Conservation (phyloP, 306 rosid species). For the Bauhinia variegata region DNA sequence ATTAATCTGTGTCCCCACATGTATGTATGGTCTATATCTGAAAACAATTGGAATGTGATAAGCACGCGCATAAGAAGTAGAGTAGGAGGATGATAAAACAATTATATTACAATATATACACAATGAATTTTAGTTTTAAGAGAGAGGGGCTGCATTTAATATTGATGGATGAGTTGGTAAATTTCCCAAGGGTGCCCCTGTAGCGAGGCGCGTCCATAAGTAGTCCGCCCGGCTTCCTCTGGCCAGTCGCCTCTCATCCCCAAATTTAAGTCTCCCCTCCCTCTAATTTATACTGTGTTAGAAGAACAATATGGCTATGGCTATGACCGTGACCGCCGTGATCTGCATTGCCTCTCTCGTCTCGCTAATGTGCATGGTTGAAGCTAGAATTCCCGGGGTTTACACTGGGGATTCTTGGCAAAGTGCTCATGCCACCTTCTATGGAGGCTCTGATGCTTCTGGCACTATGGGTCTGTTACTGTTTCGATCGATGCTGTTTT, state of each 20-base stretch:
- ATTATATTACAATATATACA: no score
- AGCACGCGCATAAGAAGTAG: constrained; percentile 6
- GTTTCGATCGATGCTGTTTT: no score
- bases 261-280: constrained; percentile 17
- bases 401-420: constrained; percentile 77
- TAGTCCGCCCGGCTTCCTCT: constrained; percentile 42
- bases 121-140: not conserved
- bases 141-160: constrained; percentile 7
- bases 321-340: constrained; percentile 29
- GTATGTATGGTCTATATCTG: no score
- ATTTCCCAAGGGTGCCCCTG: constrained; percentile 48
- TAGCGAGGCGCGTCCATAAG: constrained; percentile 57
- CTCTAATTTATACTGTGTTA: not conserved
- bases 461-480: constrained; percentile 97
- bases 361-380: constrained; percentile 44
- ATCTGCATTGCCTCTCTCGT: constrained; percentile 47
- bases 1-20: no score
- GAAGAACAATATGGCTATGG: constrained; percentile 44
- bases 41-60: constrained; percentile 37
- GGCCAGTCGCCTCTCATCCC: constrained; percentile 32
- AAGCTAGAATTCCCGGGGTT: constrained; percentile 81
- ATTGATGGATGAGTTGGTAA: constrained; percentile 23
- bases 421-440: constrained; percentile 91
- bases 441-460: constrained; percentile 94
- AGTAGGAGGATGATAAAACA: no score